Conservation (phyloP, 352 stramenopile species). For the Globisporangium lucens region DNA sequence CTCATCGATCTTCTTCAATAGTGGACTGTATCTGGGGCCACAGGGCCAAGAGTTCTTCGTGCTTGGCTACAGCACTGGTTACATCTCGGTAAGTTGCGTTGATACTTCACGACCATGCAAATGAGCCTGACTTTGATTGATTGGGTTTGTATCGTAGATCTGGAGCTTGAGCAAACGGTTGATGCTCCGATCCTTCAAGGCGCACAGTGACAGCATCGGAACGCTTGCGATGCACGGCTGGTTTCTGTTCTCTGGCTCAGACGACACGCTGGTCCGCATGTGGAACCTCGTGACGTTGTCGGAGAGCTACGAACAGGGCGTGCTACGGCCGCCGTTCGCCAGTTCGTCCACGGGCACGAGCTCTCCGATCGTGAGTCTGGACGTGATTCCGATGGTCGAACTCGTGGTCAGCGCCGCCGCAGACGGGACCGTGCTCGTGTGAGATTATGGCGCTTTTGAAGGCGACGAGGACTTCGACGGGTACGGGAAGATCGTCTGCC, state of each 20-base stretch:
- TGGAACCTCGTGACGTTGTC: conserved; percentile 57
- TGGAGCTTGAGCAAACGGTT: conserved; percentile 52
- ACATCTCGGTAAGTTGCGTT: conserved; percentile 38
- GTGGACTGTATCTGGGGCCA: conserved; percentile 36
- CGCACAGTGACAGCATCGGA: conserved; percentile 47
- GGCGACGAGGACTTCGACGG: conserved; percentile 14
- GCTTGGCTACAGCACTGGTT: conserved; percentile 44
- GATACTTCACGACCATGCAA: background rate
- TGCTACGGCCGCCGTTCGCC: conserved; percentile 34
- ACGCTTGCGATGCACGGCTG: conserved; percentile 58
- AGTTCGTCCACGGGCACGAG: conserved; percentile 32
- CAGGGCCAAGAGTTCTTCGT: conserved; percentile 54
- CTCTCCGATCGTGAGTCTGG: conserved; percentile 51
- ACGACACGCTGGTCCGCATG: conserved; percentile 57
- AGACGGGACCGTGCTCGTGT: conserved; percentile 58
- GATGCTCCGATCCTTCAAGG: conserved; percentile 45
- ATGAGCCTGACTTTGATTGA: background rate
- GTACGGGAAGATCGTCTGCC: conserved; percentile 19
- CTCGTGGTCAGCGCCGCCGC: conserved; percentile 43
- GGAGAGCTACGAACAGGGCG: conserved; percentile 53
- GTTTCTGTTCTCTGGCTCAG: conserved; percentile 77
- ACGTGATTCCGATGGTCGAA: conserved; percentile 34
- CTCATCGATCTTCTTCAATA: conserved; percentile 48
- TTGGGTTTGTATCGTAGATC: conserved; percentile 24
- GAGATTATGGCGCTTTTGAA: conserved; percentile 19